Evolutionary conservation across 129 eudicot species (phyloP).

Genomic region (Deinandra increscens): DNA sequence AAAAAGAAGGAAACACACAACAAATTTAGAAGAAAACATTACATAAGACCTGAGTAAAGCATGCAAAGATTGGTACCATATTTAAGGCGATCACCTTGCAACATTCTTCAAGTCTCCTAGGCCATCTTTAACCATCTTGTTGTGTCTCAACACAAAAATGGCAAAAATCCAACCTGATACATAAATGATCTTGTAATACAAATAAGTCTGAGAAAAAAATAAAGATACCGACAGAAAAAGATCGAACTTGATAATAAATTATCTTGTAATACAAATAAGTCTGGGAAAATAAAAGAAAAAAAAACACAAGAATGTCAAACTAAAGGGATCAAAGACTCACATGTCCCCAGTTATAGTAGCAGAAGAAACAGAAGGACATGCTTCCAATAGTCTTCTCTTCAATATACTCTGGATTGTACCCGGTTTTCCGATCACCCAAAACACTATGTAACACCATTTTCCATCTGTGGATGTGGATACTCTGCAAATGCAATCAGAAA

Average conservation of each 20-base stretch:
- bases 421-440: constrained; percentile 67
- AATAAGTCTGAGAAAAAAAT: background rate
- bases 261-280: too few relatives aligned
- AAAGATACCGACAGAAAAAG: constrained; percentile 7
- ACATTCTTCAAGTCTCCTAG: constrained; percentile 60
- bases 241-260: too few relatives aligned
- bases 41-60: background rate
- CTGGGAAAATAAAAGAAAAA: too few relatives aligned
- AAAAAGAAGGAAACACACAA: too few relatives aligned
- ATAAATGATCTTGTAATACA: constrained; percentile 12
- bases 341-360: too few relatives aligned
- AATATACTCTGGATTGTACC: constrained; percentile 65
- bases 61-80: constrained; percentile 48
- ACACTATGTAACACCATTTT: constrained; percentile 86
- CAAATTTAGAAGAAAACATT: too few relatives aligned
- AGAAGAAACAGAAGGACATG: constrained; percentile 83
- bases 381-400: constrained; percentile 76
- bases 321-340: too few relatives aligned
- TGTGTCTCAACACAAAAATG: constrained; percentile 74
- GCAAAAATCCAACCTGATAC: constrained; percentile 78
- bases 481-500: too few relatives aligned
- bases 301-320: too few relatives aligned
- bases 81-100: constrained; percentile 65
- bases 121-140: constrained; percentile 53
- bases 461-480: constrained; percentile 92